phyloP scores from a whole-genome alignment of 2,329 filamentous ascomycete species.

The Stagonosporopsis tanaceti region DNA sequence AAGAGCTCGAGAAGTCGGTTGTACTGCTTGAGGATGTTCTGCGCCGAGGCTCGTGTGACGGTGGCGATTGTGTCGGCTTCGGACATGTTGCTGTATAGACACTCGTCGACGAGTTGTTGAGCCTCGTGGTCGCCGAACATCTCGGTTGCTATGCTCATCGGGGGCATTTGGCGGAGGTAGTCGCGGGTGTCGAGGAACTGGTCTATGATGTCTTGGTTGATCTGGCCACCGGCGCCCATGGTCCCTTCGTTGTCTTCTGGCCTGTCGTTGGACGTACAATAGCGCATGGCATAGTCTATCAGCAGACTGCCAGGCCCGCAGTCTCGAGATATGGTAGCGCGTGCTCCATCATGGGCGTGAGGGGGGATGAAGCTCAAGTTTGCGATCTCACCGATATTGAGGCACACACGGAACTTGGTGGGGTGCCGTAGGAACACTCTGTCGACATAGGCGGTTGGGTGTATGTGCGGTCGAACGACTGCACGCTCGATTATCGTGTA shows the following conservation, averaged over 20 bases:
- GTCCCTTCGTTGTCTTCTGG: constrained; percentile 63
- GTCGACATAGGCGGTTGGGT: constrained; percentile 66
- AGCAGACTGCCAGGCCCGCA: constrained; percentile 65
- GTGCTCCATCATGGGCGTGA: constrained; percentile 49
- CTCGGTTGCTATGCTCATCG: constrained; percentile 67
- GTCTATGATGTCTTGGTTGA: constrained; percentile 62
- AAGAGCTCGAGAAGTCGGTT: constrained; percentile 56
- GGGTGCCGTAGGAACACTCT: constrained; percentile 64
- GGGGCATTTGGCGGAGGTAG: constrained; percentile 61
- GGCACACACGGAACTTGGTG: constrained; percentile 64
- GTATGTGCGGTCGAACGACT: constrained; percentile 63
- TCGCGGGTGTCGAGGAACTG: constrained; percentile 56
- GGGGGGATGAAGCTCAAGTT: constrained; percentile 69
- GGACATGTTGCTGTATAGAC: constrained; percentile 54
- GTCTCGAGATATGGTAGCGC: constrained; percentile 60
- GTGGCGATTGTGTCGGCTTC: constrained; percentile 65
- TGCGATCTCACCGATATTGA: constrained; percentile 69
- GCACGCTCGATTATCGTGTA: constrained; percentile 66
- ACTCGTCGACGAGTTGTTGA: constrained; percentile 60
- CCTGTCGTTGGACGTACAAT: constrained; percentile 60
- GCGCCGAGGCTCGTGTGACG: constrained; percentile 66
- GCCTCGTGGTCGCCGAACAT: constrained; percentile 67
- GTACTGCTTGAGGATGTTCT: constrained; percentile 64
- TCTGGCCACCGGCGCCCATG: constrained; percentile 59
- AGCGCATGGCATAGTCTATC: constrained; percentile 64